A percentile compares a stretch with the other conserved stretches of the same genome.
phyloP scores from a whole-genome alignment of 495 filamentous ascomycete species.

The Xylaria castorea region DNA sequence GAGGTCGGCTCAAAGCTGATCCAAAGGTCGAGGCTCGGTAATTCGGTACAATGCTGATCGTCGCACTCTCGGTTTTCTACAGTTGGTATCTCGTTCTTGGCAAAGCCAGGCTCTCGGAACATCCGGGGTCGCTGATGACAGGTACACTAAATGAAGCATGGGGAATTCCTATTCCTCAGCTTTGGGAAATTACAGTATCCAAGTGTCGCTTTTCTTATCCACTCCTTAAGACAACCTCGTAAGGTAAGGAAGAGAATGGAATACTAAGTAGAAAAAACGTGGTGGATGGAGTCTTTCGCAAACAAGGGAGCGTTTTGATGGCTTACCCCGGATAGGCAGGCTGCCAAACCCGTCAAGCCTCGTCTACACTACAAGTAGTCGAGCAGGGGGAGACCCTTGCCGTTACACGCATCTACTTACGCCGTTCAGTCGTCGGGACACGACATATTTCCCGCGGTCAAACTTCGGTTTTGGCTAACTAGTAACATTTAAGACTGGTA shows the following conservation, averaged over 20 bases:
- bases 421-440: conserved; percentile 11
- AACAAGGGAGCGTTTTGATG: conserved; percentile 9
- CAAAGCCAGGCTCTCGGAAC: conserved; percentile 4
- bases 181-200: conserved; percentile 19
- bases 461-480: not conserved
- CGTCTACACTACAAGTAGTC: conserved; percentile 8
- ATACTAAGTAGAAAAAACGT: conserved; percentile 16
- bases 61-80: not conserved
- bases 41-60: conserved; percentile 15
- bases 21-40: conserved; percentile 5
- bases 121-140: conserved; percentile 8
- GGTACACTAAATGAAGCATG: not conserved
- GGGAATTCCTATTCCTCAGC: not conserved
- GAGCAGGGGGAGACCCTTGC: not conserved
- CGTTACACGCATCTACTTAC: conserved; percentile 5
- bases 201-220: conserved; percentile 1
- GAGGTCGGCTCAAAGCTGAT: conserved; percentile 13
- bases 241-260: not conserved
- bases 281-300: conserved; percentile 16
- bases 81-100: conserved; percentile 5
- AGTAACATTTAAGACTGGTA: conserved; percentile 4
- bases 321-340: conserved; percentile 23
- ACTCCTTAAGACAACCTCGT: not conserved
- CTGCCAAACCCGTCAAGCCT: conserved; percentile 15
- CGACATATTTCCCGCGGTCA: not conserved